phyloP scores from a whole-genome alignment of 176 grass and related monocot species.

The Oryza glumipatula region DNA sequence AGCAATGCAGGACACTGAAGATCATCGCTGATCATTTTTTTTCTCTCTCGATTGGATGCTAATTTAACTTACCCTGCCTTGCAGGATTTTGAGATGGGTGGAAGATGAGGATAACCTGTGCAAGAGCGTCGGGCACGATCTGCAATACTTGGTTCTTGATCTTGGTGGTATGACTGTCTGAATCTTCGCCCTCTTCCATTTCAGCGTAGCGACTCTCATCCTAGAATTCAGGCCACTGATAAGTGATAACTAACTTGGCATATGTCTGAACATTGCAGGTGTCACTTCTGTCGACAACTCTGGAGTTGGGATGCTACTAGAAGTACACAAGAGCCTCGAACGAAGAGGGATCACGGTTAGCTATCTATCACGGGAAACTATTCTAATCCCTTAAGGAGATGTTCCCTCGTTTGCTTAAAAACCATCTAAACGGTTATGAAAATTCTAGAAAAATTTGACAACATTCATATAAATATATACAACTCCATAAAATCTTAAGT shows the following conservation, averaged over 20 bases:
- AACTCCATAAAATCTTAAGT: no score
- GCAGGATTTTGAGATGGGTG: slow-evolving; percentile 90
- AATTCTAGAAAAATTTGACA: no score
- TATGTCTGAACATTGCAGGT: slow-evolving; percentile 43
- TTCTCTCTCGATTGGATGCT: not conserved
- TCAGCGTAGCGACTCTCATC: not conserved
- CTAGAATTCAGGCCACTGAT: not conserved
- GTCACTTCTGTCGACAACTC: slow-evolving; percentile 85
- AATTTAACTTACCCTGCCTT: not conserved
- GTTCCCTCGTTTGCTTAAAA: no score
- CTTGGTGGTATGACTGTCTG: slow-evolving; percentile 56
- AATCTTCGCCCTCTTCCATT: not conserved
- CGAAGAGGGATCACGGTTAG: slow-evolving; percentile 68
- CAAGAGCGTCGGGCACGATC: slow-evolving; percentile 53
- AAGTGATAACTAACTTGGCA: not conserved
- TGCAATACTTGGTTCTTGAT: slow-evolving; percentile 71
- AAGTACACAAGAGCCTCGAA: slow-evolving; percentile 65
- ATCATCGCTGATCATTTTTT: not conserved
- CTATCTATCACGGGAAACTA: not conserved
- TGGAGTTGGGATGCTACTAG: slow-evolving; percentile 71
- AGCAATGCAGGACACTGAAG: not conserved
- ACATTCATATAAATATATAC: no score
- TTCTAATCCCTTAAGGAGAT: no score
- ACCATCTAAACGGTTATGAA: no score
- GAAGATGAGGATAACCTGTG: slow-evolving; percentile 58